Evolutionary conservation across 768 basidiomycete genomes (phyloP), one percentile per base, ranked within the genome.

Genomic region (Pulveroboletus sp.): DNA sequence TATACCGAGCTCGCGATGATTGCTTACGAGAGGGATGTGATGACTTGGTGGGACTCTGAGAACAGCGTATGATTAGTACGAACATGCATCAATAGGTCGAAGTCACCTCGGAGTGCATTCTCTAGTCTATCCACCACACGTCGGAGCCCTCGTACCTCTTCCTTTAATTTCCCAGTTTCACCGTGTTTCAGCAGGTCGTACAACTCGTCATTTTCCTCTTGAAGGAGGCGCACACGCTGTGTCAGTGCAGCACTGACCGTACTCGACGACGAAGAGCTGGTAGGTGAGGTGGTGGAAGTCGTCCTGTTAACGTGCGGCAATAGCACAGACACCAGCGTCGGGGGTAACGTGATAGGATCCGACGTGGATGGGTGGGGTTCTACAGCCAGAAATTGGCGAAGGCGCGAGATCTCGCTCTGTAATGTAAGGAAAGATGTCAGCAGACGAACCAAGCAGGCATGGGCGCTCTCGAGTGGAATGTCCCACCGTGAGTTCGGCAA

Each of bases 121-220:
- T 92, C 85, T 27, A 93, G 72, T 59, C 81, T 80, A 43, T 75
- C 74, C 36, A 89, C 85, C 27, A 83, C 79, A 55, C 80, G 74
- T 29, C 82, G 75, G 47, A 93, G 72, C 7, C 80, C 80, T 41
- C 80, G 78, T 11, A 86, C 86, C 63, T 93, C 87, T 61, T 91
- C 90, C 63, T 89, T 89, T 54, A 93, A 63, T 63, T 79, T 83
- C 5, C 89, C 89, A 0, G 86, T 86, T 68, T 93, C 89, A 34
- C 85, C 80, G 22, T 73, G 73, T 64, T 81, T 85, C 47, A 93
- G 68, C 10, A 92, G 69, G 42, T 82, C 79, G 63, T 92, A 93
- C 16, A 93, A 66, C 55, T 93, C 90, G 56, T 93, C 89, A 51
- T 93, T 93, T 67, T 93, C 90, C 48, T 90, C 85, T 63, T 93